Evolutionary conservation across 225 moss, liverwort and hornwort species (phyloP).

Genomic region (Bryum argenteum): DNA sequence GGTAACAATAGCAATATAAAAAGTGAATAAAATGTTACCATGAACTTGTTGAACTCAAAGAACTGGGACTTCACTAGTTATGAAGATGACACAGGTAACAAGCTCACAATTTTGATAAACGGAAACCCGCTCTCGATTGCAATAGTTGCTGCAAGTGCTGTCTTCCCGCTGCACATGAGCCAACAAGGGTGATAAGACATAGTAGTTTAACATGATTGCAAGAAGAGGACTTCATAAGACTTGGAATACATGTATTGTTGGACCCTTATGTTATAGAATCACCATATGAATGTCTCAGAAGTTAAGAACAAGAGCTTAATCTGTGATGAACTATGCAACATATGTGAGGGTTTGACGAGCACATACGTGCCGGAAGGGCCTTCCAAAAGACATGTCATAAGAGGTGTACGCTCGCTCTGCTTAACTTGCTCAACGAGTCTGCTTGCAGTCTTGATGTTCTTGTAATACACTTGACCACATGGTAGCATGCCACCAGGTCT

Average conservation of each 20-base stretch:
- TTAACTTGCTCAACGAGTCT: constrained; percentile 77
- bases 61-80: neutral
- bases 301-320: neutral
- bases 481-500: constrained; percentile 86
- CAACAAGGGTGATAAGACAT: constrained; percentile 19
- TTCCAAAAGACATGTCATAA: constrained; percentile 87
- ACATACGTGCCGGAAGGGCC: constrained; percentile 89
- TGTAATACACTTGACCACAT: constrained; percentile 62
- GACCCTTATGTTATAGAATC: neutral
- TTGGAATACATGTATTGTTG: neutral
- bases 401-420: constrained; percentile 79
- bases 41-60: neutral
- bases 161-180: constrained; percentile 76
- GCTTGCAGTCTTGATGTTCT: constrained; percentile 53
- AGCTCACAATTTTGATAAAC: constrained; percentile 90
- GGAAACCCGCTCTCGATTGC: constrained; percentile 84
- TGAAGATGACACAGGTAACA: neutral
- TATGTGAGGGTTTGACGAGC: neutral
- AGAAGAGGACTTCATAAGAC: neutral
- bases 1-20: neutral
- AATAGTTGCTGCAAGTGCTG: constrained; percentile 86
- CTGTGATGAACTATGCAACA: constrained; percentile 5
- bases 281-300: neutral
- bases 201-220: neutral
- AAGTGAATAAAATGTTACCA: neutral